Conservation (phyloP, 371 early-diverging fungal species). For the Mortierella sp. region DNA sequence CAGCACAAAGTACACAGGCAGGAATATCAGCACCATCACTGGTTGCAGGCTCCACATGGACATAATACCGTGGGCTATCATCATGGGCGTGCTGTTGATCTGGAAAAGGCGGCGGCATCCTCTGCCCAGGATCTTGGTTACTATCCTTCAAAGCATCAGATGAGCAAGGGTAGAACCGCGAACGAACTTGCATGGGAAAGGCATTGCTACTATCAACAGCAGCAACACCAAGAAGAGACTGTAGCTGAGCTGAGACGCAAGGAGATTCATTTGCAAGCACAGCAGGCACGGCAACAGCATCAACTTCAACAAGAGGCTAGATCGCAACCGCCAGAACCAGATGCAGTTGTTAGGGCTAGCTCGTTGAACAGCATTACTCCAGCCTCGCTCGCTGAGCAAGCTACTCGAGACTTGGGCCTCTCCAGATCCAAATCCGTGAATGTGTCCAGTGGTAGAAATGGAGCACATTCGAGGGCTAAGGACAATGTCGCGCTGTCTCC, state of each 20-base stretch:
- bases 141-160: not conserved
- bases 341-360: slow-evolving; percentile 8
- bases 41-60: not conserved
- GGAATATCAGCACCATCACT: slow-evolving; percentile 9
- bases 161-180: slow-evolving; percentile 16
- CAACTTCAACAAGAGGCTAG: not conserved
- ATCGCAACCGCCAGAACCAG: not conserved
- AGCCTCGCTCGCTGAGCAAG: slow-evolving; percentile 6
- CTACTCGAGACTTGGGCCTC: slow-evolving; percentile 18
- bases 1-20: slow-evolving; percentile 16
- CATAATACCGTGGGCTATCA: too few species aligned
- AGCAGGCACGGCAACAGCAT: slow-evolving; percentile 10
- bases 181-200: slow-evolving; percentile 43
- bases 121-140: slow-evolving; percentile 5
- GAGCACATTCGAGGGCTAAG: too few species aligned
- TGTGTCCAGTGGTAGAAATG: not conserved
- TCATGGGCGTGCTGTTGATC: not conserved
- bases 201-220: slow-evolving; percentile 44
- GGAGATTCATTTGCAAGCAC: slow-evolving; percentile 7
- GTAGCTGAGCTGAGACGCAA: slow-evolving; percentile 15
- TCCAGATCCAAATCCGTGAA: slow-evolving; percentile 10
- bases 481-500: not conserved
- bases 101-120: not conserved
- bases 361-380: slow-evolving; percentile 31
- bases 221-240: slow-evolving; percentile 31